These are phyloP conservation scores for Fistulifera solaris DNA, from an alignment of 108 stramenopile species.

Conservation along the genomic window DNA sequence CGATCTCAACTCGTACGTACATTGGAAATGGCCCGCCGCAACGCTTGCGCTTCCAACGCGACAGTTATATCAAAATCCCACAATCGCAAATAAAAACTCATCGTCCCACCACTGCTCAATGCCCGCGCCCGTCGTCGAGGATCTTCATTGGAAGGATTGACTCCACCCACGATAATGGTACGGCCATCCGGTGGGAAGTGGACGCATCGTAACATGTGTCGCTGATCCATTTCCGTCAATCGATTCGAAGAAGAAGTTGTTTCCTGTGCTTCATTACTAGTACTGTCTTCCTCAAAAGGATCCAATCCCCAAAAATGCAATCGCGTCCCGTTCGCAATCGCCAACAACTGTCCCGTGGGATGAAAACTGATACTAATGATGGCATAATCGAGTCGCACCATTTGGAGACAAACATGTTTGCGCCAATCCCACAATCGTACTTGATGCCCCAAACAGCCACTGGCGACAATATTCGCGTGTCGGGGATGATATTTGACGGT, in stretches of 20 bases:
- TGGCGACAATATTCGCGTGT: conserved; percentile 67
- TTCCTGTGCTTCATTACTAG: conserved; percentile 4
- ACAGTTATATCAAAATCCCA: conserved; percentile 73
- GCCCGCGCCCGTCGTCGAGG: conserved; percentile 10
- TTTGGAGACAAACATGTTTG: conserved; percentile 46
- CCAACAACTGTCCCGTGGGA: conserved; percentile 78
- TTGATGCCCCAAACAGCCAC: conserved; percentile 92
- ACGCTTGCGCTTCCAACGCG: conserved; percentile 21
- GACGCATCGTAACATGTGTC: conserved; percentile 81
- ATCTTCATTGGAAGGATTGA: conserved; percentile 52
- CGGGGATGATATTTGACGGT: conserved; percentile 94
- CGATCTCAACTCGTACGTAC: too few relatives aligned
- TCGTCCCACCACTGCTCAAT: conserved; percentile 21
- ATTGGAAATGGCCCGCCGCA: conserved; percentile 29
- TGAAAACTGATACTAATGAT: conserved; percentile 95
- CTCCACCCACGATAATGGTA: conserved; percentile 81
- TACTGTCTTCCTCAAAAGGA: conserved; percentile 1
- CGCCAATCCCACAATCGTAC: conserved; percentile 95
- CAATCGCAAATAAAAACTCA: conserved; percentile 68
- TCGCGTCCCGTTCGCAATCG: conserved; percentile 80
- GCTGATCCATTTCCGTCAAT: conserved; percentile 34
- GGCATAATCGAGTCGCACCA: conserved; percentile 77
- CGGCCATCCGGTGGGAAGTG: conserved; percentile 83
- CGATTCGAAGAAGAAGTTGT: neutral
- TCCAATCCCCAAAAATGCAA: conserved; percentile 91